Evolutionary conservation across 306 rosid species (phyloP).

Genomic region (Malus sylvestris): DNA sequence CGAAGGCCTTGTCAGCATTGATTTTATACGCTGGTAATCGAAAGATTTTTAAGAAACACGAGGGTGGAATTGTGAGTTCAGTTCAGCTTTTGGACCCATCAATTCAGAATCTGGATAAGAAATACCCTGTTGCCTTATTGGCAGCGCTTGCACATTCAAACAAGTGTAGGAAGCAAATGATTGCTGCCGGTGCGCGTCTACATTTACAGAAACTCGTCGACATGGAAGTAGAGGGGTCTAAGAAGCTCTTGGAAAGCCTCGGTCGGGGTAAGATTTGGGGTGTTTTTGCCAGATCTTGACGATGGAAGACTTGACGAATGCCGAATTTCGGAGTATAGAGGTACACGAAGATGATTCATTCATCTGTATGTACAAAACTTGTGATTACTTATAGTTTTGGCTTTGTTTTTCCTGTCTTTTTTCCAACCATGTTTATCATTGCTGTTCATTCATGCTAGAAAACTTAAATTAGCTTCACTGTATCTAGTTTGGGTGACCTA

Average conservation of each 20-base stretch:
- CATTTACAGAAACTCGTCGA: slow-evolving; percentile 66
- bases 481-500: slow-evolving; percentile 32
- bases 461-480: slow-evolving; percentile 12
- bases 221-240: slow-evolving; percentile 69
- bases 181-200: slow-evolving; percentile 64
- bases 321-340: slow-evolving; percentile 9
- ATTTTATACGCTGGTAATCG: slow-evolving; percentile 39
- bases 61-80: slow-evolving; percentile 53
- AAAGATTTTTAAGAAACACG: slow-evolving; percentile 54
- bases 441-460: slow-evolving; percentile 20
- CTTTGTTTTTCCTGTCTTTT: background rate
- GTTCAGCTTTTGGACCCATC: slow-evolving; percentile 80
- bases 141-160: slow-evolving; percentile 55
- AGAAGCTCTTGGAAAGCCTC: slow-evolving; percentile 73
- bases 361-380: slow-evolving; percentile 32
- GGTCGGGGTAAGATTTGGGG: slow-evolving; percentile 91
- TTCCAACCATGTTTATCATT: slow-evolving; percentile 12
- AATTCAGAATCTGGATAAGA: slow-evolving; percentile 55
- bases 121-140: slow-evolving; percentile 67
- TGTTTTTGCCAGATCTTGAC: slow-evolving; percentile 70
- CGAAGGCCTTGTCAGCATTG: slow-evolving; percentile 62
- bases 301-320: slow-evolving; percentile 3
- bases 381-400: slow-evolving; percentile 17
- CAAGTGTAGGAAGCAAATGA: slow-evolving; percentile 71
- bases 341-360: slow-evolving; percentile 25